These are phyloP conservation scores for Eucalyptus cladocalyx DNA, from an alignment of 345 rosid species.

Conservation along the genomic window DNA sequence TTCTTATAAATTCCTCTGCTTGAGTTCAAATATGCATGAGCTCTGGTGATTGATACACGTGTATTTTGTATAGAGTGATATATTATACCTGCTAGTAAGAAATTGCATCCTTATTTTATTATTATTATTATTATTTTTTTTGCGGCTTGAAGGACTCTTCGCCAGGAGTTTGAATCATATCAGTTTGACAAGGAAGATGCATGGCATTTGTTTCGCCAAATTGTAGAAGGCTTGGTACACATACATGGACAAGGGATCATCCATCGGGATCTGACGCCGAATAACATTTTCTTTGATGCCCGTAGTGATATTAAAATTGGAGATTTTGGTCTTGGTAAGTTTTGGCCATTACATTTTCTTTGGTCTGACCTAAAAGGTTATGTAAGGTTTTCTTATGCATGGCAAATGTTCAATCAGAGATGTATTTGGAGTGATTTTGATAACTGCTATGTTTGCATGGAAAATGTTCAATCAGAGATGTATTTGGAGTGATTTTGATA, in stretches of 20 bases:
- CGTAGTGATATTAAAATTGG: constrained; percentile 94
- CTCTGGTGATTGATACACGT: background rate
- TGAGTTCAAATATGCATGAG: background rate
- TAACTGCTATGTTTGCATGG: background rate
- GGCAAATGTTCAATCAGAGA: background rate
- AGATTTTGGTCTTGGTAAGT: constrained; percentile 93
- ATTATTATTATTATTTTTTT: background rate
- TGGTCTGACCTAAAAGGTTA: background rate
- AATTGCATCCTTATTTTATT: background rate
- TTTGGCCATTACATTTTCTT: background rate
- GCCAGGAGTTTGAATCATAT: constrained; percentile 77
- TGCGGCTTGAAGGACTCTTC: constrained; percentile 61
- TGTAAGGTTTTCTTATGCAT: background rate
- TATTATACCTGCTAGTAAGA: background rate
- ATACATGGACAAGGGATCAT: constrained; percentile 97
- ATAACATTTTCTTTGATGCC: constrained; percentile 89
- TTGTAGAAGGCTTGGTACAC: constrained; percentile 93
- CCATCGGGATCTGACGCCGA: constrained; percentile 95
- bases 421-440: background rate
- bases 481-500: background rate
- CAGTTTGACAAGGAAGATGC: constrained; percentile 75
- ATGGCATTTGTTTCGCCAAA: constrained; percentile 88
- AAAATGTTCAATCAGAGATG: background rate
- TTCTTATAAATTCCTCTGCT: background rate
- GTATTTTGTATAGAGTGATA: background rate